Evolutionary conservation across 192 early-diverging fungal genomes (phyloP), one percentile per base, ranked within the genome.

Genomic region (Coemansia sp.): DNA sequence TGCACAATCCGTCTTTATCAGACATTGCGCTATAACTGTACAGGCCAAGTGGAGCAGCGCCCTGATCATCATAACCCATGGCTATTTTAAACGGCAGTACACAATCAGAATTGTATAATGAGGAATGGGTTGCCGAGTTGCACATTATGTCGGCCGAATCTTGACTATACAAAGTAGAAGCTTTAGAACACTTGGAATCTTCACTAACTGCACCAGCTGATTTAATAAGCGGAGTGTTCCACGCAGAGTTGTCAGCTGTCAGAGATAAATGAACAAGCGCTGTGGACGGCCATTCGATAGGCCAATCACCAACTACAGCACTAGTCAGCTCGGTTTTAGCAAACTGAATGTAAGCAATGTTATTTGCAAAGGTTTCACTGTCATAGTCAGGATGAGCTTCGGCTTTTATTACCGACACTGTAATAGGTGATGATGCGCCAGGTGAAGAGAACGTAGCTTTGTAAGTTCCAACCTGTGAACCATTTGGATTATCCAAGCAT

Each of bases 11-110:
- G 54, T 56, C 54, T 14, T 29, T 64, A 23, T 17, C 25, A 3
- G 52, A 35, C 12, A 56, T 27, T 5, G 62, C 22, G 25, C 53
- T 64, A 39, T 64, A 56, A 12, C 62, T 64, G 19, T 64, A 64
- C 10, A 64, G 17, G 11, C 52, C 52, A 56, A 64, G 35, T 45
- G 54, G 41, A 15, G 54, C 62, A 15, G 49, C 43, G 27, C 54
- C 41, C 4, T 22, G 23, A 17, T 22, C 2, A 23, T 54, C 54
- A 21, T 52, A 56, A 1, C 62, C 62, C 10, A 64, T 51, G 23
- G 45, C 62, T 17, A 56, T 56, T 38, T 64, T 56, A 35, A 48
- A 64, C 27, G 62, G 62, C 15, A 54, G 25, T 2, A 47, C 45
- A 39, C 62, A 64, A 6, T 45, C 24, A 14, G 12, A 12, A 9